Base-by-base conservation (phyloP, 2,329 filamentous ascomycete species). In the Neofusicoccum ribis region DNA sequence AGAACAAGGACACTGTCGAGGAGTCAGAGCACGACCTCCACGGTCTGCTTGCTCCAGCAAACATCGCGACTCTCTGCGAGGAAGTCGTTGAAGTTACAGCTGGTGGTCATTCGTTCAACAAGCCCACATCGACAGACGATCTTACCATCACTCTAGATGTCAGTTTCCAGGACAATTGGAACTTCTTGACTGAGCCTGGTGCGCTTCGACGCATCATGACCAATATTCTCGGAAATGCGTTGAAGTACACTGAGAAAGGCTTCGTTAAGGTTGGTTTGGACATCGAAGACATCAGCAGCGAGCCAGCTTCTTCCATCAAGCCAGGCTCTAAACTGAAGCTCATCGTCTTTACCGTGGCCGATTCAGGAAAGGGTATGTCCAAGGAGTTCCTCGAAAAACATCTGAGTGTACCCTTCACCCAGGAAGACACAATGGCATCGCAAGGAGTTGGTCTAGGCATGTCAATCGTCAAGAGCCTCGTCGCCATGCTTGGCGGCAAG, bases 351-450 rank as follows among this genome's bases (percentile, higher is more conserved):
- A 75, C 73, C 2, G 72, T 78, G 6, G 72, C 71, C 15, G 77
- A 79, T 39, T 77, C 76, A 15, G 77, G 77, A n/a, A 77, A 76
- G 31, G 77, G 77, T 2, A 79, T 79, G 74, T 77, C 75, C 1
- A 71, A 76, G 44, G 74, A 78, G 41, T 79, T 77, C 58, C 70
- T 78, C 46, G 72, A 75, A 65, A 72, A 73, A 43, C 71, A 74
- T 49, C 68, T 78, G 0, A 79, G 76, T 66, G 74, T 75, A 43
- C 77, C 77, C 2, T 79, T 79, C 56, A 74, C 76, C 1, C 77
- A 79, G 64, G 77, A 78, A 51, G 76, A 78, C 17, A 72, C 75
- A 27, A 74, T 71, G n/a, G 74, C 76, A 36, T 54, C 49, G 6
- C 61, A 64, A 23, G 77, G 77, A 12, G 77, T 76, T 12, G 77